Evolutionary conservation across 805 yeast species (phyloP).

Genomic region (Yarrowia yakushimensis): DNA sequence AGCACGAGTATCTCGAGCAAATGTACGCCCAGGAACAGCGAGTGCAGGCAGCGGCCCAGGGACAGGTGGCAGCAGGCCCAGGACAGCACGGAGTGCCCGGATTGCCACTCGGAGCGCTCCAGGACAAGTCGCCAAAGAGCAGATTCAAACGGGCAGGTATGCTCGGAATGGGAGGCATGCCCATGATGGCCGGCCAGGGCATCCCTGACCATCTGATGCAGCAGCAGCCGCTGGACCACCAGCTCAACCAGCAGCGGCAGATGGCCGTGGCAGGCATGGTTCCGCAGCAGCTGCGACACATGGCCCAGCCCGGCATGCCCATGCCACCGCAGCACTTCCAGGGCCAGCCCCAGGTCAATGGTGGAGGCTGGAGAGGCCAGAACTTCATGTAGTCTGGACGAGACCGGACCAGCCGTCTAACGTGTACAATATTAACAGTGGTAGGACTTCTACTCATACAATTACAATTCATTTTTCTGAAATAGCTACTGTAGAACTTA

Average conservation of each 20-base stretch:
- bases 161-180: background rate
- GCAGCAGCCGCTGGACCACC: slow-evolving; percentile 21
- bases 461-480: no score
- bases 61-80: background rate
- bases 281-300: slow-evolving; percentile 8
- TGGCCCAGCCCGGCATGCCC: slow-evolving; percentile 2
- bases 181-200: background rate
- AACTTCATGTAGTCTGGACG: background rate
- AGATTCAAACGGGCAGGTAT: background rate
- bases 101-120: background rate
- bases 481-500: no score
- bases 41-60: slow-evolving; percentile 13
- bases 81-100: background rate
- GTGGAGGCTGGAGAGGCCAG: background rate
- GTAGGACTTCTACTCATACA: no score
- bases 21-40: slow-evolving; percentile 20
- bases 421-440: slow-evolving; percentile 7
- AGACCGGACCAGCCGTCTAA: background rate
- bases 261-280: slow-evolving; percentile 26
- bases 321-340: slow-evolving; percentile 8
- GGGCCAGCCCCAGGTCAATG: background rate
- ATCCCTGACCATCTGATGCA: slow-evolving; percentile 14
- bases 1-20: slow-evolving; percentile 9
- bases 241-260: slow-evolving; percentile 33
- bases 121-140: slow-evolving; percentile 3